phyloP scores from a whole-genome alignment of 225 moss, liverwort and hornwort genomes.

The Asterella californica region DNA sequence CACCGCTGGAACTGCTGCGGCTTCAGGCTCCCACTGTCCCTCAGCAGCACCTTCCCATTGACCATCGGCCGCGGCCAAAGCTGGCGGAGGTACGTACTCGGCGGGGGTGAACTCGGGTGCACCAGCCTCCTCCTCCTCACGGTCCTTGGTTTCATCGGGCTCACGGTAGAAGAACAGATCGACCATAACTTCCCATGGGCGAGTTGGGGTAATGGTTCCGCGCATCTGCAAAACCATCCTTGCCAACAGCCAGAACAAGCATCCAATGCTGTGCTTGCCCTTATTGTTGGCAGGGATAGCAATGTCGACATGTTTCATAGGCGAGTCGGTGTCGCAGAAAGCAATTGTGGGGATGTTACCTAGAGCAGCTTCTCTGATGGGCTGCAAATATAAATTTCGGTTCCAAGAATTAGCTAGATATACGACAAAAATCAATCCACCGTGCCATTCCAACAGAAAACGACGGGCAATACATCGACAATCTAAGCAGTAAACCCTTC shows the following conservation, averaged over 20 bases:
- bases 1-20: conserved; percentile 22
- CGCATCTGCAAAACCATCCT: conserved; percentile 88
- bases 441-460: too few relatives aligned
- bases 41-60: conserved; percentile 61
- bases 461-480: neutral
- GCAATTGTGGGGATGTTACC: conserved; percentile 85
- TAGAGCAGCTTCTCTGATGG: conserved; percentile 65
- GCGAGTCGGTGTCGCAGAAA: conserved; percentile 87
- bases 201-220: conserved; percentile 63
- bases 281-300: conserved; percentile 87
- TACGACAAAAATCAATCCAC: too few relatives aligned
- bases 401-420: too few relatives aligned
- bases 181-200: conserved; percentile 81
- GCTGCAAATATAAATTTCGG: conserved; percentile 31
- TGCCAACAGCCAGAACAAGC: conserved; percentile 72
- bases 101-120: conserved; percentile 50
- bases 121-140: conserved; percentile 66
- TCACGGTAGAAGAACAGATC: conserved; percentile 83
- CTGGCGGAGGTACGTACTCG: conserved; percentile 47
- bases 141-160: conserved; percentile 76
- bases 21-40: conserved; percentile 43
- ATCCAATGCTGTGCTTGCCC: conserved; percentile 86
- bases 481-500: neutral
- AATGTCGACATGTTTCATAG: conserved; percentile 78
- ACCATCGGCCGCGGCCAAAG: conserved; percentile 19